A percentile compares a stretch with the other conserved stretches of the same genome.
Conservation (phyloP, 345 rosid species). For the Eucalyptus urophylla region DNA sequence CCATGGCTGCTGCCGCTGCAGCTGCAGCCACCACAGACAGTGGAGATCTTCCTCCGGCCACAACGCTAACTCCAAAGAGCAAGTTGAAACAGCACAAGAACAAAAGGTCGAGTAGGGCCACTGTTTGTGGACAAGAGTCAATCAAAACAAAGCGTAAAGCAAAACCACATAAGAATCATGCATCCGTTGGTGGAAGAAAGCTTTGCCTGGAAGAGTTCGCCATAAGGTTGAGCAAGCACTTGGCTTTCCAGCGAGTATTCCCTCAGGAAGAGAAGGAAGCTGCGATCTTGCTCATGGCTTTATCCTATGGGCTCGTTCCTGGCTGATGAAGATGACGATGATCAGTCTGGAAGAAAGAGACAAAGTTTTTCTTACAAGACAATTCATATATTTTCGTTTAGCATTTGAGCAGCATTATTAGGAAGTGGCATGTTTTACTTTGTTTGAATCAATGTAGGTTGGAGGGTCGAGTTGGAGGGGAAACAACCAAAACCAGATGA, state of each 20-base stretch:
- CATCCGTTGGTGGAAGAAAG: slow-evolving; percentile 18
- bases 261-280: slow-evolving; percentile 98
- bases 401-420: neutral
- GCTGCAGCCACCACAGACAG: slow-evolving; percentile 28
- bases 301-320: slow-evolving; percentile 76
- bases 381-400: neutral
- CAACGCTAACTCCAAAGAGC: neutral
- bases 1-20: slow-evolving; percentile 52
- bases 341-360: neutral
- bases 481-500: neutral
- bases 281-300: slow-evolving; percentile 88
- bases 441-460: neutral
- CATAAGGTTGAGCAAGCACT: slow-evolving; percentile 45
- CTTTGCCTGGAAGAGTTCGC: slow-evolving; percentile 69
- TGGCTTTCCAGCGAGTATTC: slow-evolving; percentile 54
- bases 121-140: slow-evolving; percentile 6
- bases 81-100: slow-evolving; percentile 21
- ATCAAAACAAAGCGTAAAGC: slow-evolving; percentile 28
- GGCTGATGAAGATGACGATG: slow-evolving; percentile 7
- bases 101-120: slow-evolving; percentile 6
- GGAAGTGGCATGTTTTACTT: neutral
- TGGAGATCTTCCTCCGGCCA: neutral
- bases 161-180: neutral
- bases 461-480: neutral
- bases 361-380: neutral